Base-by-base conservation (phyloP, 2,329 filamentous ascomycete genomes). In the Dichotomopilus funicola region DNA sequence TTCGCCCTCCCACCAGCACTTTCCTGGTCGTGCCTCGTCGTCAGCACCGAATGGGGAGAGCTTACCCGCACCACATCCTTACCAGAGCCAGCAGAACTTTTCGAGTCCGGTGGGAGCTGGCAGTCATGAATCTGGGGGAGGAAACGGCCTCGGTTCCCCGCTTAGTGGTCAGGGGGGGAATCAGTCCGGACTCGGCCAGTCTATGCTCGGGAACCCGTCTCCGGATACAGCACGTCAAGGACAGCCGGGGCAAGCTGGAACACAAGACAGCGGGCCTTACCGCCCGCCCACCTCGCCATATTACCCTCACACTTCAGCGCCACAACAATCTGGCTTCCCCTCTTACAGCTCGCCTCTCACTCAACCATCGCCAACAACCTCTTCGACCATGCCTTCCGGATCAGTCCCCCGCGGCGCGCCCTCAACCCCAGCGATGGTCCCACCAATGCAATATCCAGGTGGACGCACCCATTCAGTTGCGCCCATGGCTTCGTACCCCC, bases 21-120 rank as follows among this genome's bases (percentile, higher is more conserved):
- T 78, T 61, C 72, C 75, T 60, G 77, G 81, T 62, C 76, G 74
- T 62, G 74, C 79, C 43, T 78, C 79, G 62, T 83, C 83, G 50
- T 85, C 87, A 11, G 69, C 74, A 8, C 77, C 80, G 6, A 74
- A 89, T 66, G 78, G 77, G 49, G 62, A 63, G 11, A 49, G 36
- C 42, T 74, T 91, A 53, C 80, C 87, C 58, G 77, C 81, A 53
- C 82, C 86, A 57, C 79, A 85, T 6, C 89, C 86, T 70, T 85
- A 88, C 60, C 75, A 82, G 59, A 82, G 84, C 61, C 78, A 86
- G 58, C 80, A 84, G 45, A 76, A 83, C 37, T 89, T 86, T 67
- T 78, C 83, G 58, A 79, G 80, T 61, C 73, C 81, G 13, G 77
- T 84, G 10, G 56, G 52, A 12, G 41, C 49, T 34, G 57, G 66